These are phyloP conservation scores for Pterocarpus macrocarpus DNA, from an alignment of 306 rosid genomes.

Conservation along the genomic window DNA sequence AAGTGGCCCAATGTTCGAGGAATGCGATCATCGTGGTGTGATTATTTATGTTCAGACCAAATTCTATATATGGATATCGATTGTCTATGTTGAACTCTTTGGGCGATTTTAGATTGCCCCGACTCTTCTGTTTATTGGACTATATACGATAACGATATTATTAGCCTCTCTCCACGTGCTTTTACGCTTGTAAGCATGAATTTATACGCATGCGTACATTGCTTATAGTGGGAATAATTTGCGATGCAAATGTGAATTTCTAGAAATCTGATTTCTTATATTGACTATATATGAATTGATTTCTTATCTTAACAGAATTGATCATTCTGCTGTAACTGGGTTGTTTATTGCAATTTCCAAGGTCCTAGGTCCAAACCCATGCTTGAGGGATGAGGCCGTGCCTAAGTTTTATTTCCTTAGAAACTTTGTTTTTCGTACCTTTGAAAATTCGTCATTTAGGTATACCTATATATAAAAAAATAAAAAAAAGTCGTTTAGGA, in stretches of 20 bases:
- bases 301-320: not conserved
- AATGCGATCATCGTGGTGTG: conserved; percentile 19
- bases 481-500: too few relatives aligned
- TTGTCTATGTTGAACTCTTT: conserved; percentile 18
- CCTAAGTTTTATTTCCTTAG: too few relatives aligned
- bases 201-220: not conserved
- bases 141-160: not conserved
- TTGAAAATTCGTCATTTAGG: too few relatives aligned
- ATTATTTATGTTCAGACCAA: conserved; percentile 37
- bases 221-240: conserved; percentile 18
- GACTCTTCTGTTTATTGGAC: not conserved
- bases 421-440: too few relatives aligned
- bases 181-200: conserved; percentile 1
- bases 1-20: conserved; percentile 32
- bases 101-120: not conserved
- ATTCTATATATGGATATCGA: conserved; percentile 27
- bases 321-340: not conserved
- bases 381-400: not conserved
- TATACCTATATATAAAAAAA: too few relatives aligned
- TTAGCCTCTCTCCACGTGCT: not conserved
- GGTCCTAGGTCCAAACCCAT: not conserved
- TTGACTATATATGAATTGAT: not conserved
- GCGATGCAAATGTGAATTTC: not conserved
- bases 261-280: not conserved
- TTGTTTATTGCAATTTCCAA: not conserved